A percentile compares a stretch with the other conserved stretches of the same genome.
Conservation (phyloP, 2,329 filamentous ascomycete genomes). For the Aspergillus texensis region DNA sequence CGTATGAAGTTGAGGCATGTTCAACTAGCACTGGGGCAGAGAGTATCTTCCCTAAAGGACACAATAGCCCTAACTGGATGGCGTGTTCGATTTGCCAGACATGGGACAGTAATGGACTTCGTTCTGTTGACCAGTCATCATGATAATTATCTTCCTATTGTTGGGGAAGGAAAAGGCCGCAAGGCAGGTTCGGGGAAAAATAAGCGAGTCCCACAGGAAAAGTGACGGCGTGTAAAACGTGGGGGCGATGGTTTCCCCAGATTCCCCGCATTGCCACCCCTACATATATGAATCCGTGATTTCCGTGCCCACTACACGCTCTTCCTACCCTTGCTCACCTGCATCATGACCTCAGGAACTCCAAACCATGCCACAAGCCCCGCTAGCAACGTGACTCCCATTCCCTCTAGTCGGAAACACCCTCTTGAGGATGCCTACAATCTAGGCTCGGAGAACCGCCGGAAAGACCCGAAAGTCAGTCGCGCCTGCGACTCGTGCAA, state of each 20-base stretch:
- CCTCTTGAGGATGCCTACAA: neutral
- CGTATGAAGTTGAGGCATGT: too few species aligned
- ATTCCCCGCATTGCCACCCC: neutral
- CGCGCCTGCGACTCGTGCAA: slow-evolving; percentile 23
- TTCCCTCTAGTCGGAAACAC: neutral
- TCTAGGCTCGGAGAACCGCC: slow-evolving; percentile 14
- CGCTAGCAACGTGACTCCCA: neutral
- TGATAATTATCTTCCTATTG: too few species aligned
- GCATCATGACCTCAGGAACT: neutral
- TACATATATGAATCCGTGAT: neutral
- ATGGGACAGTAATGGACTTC: too few species aligned
- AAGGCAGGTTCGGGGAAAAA: too few species aligned
- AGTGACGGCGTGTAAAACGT: neutral
- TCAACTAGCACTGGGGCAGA: too few species aligned
- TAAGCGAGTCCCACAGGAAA: slow-evolving; percentile 15
- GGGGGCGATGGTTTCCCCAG: neutral
- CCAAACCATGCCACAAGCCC: neutral
- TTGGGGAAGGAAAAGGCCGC: too few species aligned
- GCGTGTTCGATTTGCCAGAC: too few species aligned
- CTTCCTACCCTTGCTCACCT: neutral
- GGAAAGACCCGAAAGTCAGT: slow-evolving; percentile 24
- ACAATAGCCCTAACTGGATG: too few species aligned
- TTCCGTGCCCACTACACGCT: neutral
- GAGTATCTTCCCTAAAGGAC: too few species aligned
- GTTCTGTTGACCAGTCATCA: too few species aligned